Conservation (phyloP, 192 early-diverging fungal genomes). For the Jimgerdemannia flammicorona region DNA sequence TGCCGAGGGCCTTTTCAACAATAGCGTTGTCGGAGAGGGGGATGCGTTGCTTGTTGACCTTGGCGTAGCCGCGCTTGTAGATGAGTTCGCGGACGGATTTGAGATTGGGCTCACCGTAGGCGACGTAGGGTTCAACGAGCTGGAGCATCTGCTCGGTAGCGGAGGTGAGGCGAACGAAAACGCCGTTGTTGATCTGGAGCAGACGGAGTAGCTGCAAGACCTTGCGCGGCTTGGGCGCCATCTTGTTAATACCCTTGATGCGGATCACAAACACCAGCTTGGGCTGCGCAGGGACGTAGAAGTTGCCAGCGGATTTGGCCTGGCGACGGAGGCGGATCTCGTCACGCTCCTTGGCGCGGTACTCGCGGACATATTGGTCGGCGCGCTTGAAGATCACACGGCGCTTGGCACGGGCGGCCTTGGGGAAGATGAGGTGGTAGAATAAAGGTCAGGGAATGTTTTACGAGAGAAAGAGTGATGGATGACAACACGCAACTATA, state of each 20-base stretch:
- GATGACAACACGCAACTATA: background rate
- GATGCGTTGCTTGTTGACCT: slow-evolving; percentile 97
- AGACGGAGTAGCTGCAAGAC: slow-evolving; percentile 98
- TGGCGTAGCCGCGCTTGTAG: slow-evolving; percentile 99
- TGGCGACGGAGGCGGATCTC: slow-evolving; percentile 91
- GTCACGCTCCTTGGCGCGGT: slow-evolving; percentile 82
- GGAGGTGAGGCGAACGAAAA: slow-evolving; percentile 94
- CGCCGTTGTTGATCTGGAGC: slow-evolving; percentile 98
- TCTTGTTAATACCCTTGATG: slow-evolving; percentile 99
- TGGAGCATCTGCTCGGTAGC: slow-evolving; percentile 98
- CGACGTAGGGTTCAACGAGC: slow-evolving; percentile 93
- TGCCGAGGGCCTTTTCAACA: slow-evolving; percentile 89
- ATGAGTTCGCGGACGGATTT: slow-evolving; percentile 98
- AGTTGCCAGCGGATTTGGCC: slow-evolving; percentile 87
- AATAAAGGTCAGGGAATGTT: too few species aligned
- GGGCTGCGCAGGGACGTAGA: slow-evolving; percentile 93
- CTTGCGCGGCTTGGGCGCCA: slow-evolving; percentile 99
- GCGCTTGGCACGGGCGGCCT: slow-evolving; percentile 68
- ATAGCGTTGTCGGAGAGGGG: slow-evolving; percentile 95
- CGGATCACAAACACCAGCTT: slow-evolving; percentile 98
- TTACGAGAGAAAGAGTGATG: slow-evolving; percentile 8
- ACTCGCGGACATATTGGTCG: slow-evolving; percentile 98
- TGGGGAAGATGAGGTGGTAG: slow-evolving; percentile 2
- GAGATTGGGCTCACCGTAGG: slow-evolving; percentile 93
- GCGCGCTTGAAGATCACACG: slow-evolving; percentile 99